Evolutionary conservation across 2,329 filamentous ascomycete species (phyloP).

Genomic region (Mycogone perniciosa): DNA sequence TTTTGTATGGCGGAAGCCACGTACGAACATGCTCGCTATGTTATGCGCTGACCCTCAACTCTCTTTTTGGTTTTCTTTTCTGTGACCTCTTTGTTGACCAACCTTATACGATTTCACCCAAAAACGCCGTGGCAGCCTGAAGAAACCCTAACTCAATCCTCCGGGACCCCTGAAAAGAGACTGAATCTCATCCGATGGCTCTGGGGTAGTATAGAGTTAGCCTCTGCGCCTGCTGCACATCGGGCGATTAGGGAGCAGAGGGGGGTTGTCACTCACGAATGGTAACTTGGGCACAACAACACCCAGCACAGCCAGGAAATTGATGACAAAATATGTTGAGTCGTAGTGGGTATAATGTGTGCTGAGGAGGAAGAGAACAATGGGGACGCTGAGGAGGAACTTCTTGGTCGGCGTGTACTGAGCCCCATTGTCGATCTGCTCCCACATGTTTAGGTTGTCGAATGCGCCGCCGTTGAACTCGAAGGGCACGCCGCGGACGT

Average conservation of each 20-base stretch:
- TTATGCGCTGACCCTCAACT: constrained; percentile 20
- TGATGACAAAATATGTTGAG: constrained; percentile 93
- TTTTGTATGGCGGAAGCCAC: constrained; percentile 22
- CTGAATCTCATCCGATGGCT: constrained; percentile 74
- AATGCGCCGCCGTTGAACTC: constrained; percentile 98
- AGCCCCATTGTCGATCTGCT: constrained; percentile 98
- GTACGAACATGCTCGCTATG: constrained; percentile 31
- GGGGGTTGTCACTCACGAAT: constrained; percentile 58
- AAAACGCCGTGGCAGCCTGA: constrained; percentile 12
- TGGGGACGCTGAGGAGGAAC: constrained; percentile 90
- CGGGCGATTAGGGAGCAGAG: background rate
- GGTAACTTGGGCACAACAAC: constrained; percentile 96
- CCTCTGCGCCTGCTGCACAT: background rate
- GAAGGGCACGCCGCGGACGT: constrained; percentile 94
- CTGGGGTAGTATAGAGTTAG: constrained; percentile 35
- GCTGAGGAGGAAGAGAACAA: constrained; percentile 89
- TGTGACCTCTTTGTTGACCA: constrained; percentile 8
- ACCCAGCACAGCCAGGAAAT: constrained; percentile 83
- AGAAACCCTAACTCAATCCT: constrained; percentile 37
- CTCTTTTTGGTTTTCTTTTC: constrained; percentile 7
- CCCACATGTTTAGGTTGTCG: constrained; percentile 99
- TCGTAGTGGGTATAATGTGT: constrained; percentile 99
- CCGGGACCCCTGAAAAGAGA: constrained; percentile 62
- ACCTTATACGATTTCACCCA: constrained; percentile 8
- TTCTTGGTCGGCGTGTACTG: constrained; percentile 99